A percentile compares a stretch with the other conserved stretches of the same genome.
phyloP scores from a whole-genome alignment of 2,329 filamentous ascomycete species.

The Arthrobotrys sphaeroides region DNA sequence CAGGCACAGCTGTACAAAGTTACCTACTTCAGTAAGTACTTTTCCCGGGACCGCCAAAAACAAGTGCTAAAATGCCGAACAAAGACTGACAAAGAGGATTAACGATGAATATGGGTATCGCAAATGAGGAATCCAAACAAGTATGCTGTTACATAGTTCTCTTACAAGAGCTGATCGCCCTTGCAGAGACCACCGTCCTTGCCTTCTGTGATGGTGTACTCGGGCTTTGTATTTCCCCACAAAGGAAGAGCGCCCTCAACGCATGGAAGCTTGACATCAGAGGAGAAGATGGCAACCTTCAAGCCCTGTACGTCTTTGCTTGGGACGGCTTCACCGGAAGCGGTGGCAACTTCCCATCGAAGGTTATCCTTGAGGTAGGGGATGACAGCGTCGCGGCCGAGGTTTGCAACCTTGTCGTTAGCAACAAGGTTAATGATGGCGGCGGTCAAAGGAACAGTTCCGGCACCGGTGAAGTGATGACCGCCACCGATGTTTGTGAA shows the following conservation, averaged over 20 bases:
- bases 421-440: conserved; percentile 59
- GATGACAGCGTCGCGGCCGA: conserved; percentile 59
- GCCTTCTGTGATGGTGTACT: conserved; percentile 46
- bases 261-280: conserved; percentile 43
- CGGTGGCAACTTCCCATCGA: conserved; percentile 57
- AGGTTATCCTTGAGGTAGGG: conserved; percentile 59
- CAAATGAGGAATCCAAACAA: conserved; percentile 2
- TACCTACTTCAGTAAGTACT: background rate
- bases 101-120: conserved; percentile 31
- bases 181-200: conserved; percentile 45
- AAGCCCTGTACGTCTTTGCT: conserved; percentile 31
- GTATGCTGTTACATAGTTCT: background rate
- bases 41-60: background rate
- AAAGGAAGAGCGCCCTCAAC: conserved; percentile 26
- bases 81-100: background rate
- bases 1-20: conserved; percentile 29
- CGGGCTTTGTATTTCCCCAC: conserved; percentile 40
- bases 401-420: conserved; percentile 56
- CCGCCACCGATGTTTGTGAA: conserved; percentile 59
- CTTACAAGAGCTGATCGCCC: conserved; percentile 28
- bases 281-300: conserved; percentile 41
- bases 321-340: conserved; percentile 31
- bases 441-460: conserved; percentile 61
- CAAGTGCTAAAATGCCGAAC: conserved; percentile 17
- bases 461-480: conserved; percentile 60